A percentile compares a stretch with the other conserved stretches of the same genome.
Conservation (phyloP, 495 filamentous ascomycete genomes). For the Sabuloglossum arenarium region DNA sequence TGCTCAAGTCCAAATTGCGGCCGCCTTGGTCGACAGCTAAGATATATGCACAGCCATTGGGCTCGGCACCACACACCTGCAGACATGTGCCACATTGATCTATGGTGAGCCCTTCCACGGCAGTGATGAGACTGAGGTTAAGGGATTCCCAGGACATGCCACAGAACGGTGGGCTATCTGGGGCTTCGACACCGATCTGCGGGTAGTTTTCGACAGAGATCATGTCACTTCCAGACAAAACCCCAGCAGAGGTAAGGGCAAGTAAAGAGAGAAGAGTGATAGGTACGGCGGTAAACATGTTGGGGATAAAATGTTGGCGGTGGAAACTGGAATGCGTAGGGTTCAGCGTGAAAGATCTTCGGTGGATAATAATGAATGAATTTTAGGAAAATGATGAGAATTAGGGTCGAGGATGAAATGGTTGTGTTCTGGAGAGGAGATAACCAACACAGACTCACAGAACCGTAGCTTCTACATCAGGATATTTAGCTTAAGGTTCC, state of each 20-base stretch:
- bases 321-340: background rate
- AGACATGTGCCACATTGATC: background rate
- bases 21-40: background rate
- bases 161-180: background rate
- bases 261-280: background rate
- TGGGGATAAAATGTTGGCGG: background rate
- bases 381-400: background rate
- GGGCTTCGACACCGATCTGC: background rate
- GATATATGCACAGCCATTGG: background rate
- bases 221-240: background rate
- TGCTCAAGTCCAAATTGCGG: background rate
- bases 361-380: background rate
- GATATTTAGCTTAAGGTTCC: background rate
- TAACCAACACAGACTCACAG: background rate
- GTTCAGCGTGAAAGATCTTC: background rate
- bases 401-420: background rate
- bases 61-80: background rate
- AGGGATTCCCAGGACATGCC: background rate
- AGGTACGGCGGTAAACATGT: background rate
- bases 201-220: slow-evolving; percentile 1
- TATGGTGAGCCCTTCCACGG: background rate
- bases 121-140: background rate
- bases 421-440: background rate
- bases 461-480: background rate
- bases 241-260: background rate